These are phyloP conservation scores for Plasmodium adleri DNA, from an alignment of 169 alveolate genomes.

Conservation along the genomic window DNA sequence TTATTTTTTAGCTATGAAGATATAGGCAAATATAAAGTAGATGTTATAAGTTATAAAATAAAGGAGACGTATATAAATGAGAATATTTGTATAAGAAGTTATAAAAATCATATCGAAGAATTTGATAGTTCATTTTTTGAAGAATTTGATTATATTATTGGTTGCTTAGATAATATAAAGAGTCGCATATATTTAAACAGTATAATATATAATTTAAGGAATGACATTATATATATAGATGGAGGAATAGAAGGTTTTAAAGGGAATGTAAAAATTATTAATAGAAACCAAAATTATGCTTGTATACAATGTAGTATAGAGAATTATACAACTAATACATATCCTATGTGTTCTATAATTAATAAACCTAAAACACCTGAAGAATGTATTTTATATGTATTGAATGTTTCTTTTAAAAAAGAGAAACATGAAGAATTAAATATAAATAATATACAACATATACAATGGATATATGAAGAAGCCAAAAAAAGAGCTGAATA, in stretches of 20 bases:
- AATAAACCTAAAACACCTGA: slow-evolving; percentile 76
- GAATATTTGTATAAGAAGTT: slow-evolving; percentile 30
- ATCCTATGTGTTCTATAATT: slow-evolving; percentile 77
- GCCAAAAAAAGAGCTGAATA: slow-evolving; percentile 41
- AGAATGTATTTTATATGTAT: slow-evolving; percentile 77
- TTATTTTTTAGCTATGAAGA: slow-evolving; percentile 70
- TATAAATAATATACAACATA: not conserved
- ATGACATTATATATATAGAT: slow-evolving; percentile 73
- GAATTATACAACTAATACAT: slow-evolving; percentile 43
- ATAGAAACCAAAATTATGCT: slow-evolving; percentile 54
- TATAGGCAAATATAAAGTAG: slow-evolving; percentile 22
- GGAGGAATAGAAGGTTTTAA: slow-evolving; percentile 83
- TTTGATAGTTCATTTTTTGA: slow-evolving; percentile 40
- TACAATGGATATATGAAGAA: slow-evolving; percentile 37
- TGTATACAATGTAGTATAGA: slow-evolving; percentile 77
- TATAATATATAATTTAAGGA: slow-evolving; percentile 24
- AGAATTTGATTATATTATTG: slow-evolving; percentile 44
- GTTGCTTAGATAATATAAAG: slow-evolving; percentile 56
- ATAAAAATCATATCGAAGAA: slow-evolving; percentile 12
- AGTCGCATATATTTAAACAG: slow-evolving; percentile 33
- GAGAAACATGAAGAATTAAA: slow-evolving; percentile 1
- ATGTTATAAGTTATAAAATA: slow-evolving; percentile 3
- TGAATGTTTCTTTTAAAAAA: slow-evolving; percentile 28
- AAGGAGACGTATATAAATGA: slow-evolving; percentile 7
- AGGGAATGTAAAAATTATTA: slow-evolving; percentile 79